A percentile compares a stretch with the other conserved stretches of the same genome.
These are phyloP conservation scores for Eucalyptus paniculata DNA, from an alignment of 345 rosid genomes.

Conservation along the genomic window DNA sequence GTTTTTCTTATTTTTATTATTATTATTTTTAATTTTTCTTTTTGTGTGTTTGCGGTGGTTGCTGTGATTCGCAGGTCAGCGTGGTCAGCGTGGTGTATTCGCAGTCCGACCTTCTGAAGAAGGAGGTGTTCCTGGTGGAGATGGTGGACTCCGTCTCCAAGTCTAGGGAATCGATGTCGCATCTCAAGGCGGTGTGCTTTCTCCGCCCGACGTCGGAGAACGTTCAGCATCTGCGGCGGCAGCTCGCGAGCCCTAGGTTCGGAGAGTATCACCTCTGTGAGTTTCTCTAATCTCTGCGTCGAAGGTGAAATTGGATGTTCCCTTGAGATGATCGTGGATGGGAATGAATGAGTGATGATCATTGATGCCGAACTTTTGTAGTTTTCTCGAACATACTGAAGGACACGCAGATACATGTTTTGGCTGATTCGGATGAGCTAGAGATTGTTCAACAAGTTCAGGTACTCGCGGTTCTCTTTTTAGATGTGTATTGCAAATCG, in stretches of 20 bases:
- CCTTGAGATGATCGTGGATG: neutral
- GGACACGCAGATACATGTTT: conserved; percentile 93
- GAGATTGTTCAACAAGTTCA: conserved; percentile 95
- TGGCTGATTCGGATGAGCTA: conserved; percentile 98
- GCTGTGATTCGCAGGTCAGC: conserved; percentile 49
- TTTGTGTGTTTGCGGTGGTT: neutral
- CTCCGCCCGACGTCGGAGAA: conserved; percentile 84
- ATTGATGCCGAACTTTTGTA: conserved; percentile 8
- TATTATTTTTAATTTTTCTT: neutral
- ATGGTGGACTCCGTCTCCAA: conserved; percentile 74
- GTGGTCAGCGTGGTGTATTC: conserved; percentile 86
- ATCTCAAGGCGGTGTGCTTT: conserved; percentile 87
- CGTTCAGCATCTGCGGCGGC: conserved; percentile 72
- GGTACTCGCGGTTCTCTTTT: conserved; percentile 18
- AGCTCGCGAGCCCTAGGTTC: conserved; percentile 75
- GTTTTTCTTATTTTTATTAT: neutral
- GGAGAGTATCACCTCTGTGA: conserved; percentile 89
- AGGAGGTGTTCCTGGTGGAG: conserved; percentile 92
- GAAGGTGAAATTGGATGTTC: neutral
- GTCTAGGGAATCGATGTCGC: conserved; percentile 86
- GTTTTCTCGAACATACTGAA: conserved; percentile 95
- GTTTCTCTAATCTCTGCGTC: neutral
- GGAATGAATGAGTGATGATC: neutral
- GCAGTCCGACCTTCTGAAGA: conserved; percentile 90
- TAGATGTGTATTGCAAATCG: neutral